Evolutionary conservation across 352 stramenopile species (phyloP).

Genomic region (Pythium coloratum): DNA sequence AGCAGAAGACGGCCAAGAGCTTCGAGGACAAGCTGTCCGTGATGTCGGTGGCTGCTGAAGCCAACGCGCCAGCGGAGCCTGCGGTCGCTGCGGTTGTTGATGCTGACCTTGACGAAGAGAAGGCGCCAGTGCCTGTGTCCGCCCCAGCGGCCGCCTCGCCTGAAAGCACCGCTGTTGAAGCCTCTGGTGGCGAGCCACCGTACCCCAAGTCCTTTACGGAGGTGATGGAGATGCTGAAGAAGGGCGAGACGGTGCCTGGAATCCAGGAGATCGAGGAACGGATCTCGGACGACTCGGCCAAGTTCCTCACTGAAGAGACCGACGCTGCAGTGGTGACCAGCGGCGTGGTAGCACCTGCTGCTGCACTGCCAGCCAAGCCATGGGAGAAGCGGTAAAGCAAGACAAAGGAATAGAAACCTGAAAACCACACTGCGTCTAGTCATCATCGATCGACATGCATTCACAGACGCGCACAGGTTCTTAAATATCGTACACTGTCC

Average conservation of each 20-base stretch:
- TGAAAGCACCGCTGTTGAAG: neutral
- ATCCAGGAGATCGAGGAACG: slow-evolving; percentile 79
- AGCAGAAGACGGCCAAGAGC: slow-evolving; percentile 24
- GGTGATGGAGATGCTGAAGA: slow-evolving; percentile 75
- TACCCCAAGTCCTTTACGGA: slow-evolving; percentile 76
- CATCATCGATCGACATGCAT: neutral
- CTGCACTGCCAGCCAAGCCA: slow-evolving; percentile 16
- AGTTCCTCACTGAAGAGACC: slow-evolving; percentile 19
- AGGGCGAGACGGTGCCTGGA: slow-evolving; percentile 65
- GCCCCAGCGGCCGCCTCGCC: neutral
- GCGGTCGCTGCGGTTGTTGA: slow-evolving; percentile 8
- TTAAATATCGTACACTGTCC: slow-evolving; percentile 9
- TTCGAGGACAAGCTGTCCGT: slow-evolving; percentile 6
- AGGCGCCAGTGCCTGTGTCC: slow-evolving; percentile 7
- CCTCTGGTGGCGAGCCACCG: slow-evolving; percentile 32
- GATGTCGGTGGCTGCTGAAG: neutral
- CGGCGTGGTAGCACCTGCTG: neutral
- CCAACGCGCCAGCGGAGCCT: neutral
- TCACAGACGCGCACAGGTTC: neutral
- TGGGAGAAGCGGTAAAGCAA: slow-evolving; percentile 23
- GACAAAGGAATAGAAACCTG: neutral
- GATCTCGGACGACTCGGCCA: slow-evolving; percentile 55
- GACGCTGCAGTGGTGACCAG: neutral
- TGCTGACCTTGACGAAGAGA: slow-evolving; percentile 18
- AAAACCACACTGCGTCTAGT: neutral